phyloP scores from a whole-genome alignment of 495 filamentous ascomycete species.

The Glutinoglossum americanum region DNA sequence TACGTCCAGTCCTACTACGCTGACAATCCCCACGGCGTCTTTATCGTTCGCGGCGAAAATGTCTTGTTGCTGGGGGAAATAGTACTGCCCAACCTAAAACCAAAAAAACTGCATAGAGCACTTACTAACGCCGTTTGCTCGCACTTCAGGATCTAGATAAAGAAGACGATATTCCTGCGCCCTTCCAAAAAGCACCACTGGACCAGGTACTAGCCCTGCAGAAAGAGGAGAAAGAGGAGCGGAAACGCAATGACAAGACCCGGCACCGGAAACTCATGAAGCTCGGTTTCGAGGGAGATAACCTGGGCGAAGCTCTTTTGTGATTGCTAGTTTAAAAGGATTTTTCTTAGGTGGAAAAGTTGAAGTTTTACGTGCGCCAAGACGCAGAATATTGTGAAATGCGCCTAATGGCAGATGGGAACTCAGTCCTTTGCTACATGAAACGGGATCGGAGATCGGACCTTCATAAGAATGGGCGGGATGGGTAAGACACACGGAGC shows the following conservation, averaged over 20 bases:
- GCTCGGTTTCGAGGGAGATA: constrained; percentile 77
- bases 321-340: no score
- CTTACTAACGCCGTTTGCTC: no score
- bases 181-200: constrained; percentile 41
- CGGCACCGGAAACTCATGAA: constrained; percentile 42
- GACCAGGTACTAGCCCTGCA: constrained; percentile 50
- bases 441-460: no score
- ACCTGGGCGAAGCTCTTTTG: constrained; percentile 50
- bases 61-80: constrained; percentile 83
- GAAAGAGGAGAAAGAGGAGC: constrained; percentile 41
- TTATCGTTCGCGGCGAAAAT: constrained; percentile 83
- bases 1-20: constrained; percentile 55
- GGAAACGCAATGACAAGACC: constrained; percentile 50
- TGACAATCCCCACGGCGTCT: constrained; percentile 62
- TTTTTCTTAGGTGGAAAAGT: background rate
- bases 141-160: constrained; percentile 57
- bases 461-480: background rate
- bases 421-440: no score
- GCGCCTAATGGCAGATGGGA: constrained; percentile 19
- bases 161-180: constrained; percentile 65
- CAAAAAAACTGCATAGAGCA: no score
- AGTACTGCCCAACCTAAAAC: constrained; percentile 21
- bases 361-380: background rate
- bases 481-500: background rate
- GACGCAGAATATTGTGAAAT: constrained; percentile 67